phyloP scores from a whole-genome alignment of 2,329 filamentous ascomycete genomes.

The Epichloe festucae region DNA sequence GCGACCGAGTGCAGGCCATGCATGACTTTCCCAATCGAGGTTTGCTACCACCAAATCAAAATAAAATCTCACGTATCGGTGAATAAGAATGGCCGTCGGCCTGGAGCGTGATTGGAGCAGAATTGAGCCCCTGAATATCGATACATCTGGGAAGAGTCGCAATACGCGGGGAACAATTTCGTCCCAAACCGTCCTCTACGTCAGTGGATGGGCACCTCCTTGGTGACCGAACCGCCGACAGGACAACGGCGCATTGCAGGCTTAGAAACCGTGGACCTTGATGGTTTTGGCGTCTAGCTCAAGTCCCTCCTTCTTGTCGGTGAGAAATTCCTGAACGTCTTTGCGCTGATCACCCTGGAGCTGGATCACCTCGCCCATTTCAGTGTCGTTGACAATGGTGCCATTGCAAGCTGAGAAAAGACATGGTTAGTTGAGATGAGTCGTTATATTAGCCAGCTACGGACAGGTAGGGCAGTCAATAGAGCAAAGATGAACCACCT shows the following conservation, averaged over 20 bases:
- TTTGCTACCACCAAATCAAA: conserved; percentile 9
- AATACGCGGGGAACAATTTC: conserved; percentile 14
- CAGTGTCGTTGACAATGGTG: conserved; percentile 89
- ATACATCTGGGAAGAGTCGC: conserved; percentile 12
- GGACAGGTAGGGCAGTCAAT: not conserved
- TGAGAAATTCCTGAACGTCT: conserved; percentile 95
- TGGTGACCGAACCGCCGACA: conserved; percentile 17
- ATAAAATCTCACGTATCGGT: conserved; percentile 14
- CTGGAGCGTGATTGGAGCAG: conserved; percentile 14
- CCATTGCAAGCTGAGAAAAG: conserved; percentile 79
- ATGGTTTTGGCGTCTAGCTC: conserved; percentile 93
- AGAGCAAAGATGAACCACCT: conserved; percentile 20
- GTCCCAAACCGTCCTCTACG: conserved; percentile 19
- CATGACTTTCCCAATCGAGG: not conserved
- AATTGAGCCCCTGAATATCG: conserved; percentile 20
- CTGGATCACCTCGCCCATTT: conserved; percentile 99
- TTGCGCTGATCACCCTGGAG: conserved; percentile 98
- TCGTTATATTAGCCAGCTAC: not conserved
- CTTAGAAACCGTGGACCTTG: conserved; percentile 58
- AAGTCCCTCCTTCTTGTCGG: conserved; percentile 88
- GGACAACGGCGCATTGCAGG: conserved; percentile 26
- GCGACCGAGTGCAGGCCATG: conserved; percentile 3
- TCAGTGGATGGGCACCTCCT: conserved; percentile 16
- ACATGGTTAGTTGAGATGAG: conserved; percentile 3
- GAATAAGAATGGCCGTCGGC: conserved; percentile 15